phyloP scores from a whole-genome alignment of 2,329 filamentous ascomycete genomes.

The Lithohypha guttulata region DNA sequence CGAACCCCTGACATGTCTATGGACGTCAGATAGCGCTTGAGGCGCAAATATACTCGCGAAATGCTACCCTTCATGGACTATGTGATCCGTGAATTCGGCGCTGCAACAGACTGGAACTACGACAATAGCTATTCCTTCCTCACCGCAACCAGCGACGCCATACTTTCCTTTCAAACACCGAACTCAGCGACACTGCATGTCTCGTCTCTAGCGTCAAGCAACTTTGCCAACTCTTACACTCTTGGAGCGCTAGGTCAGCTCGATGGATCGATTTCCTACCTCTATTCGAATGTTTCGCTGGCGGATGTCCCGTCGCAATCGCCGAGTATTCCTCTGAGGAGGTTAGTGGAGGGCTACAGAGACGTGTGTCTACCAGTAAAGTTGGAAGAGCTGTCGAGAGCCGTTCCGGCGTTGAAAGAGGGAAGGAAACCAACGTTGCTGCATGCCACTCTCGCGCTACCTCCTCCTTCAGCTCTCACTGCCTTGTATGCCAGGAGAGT shows the following conservation, averaged over 20 bases:
- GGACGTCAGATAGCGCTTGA: slow-evolving; percentile 14
- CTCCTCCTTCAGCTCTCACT: slow-evolving; percentile 72
- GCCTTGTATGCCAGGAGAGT: slow-evolving; percentile 72
- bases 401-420: slow-evolving; percentile 54
- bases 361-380: slow-evolving; percentile 17
- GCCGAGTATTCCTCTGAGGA: slow-evolving; percentile 61
- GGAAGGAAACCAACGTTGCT: slow-evolving; percentile 32
- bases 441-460: slow-evolving; percentile 36
- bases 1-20: too few species aligned
- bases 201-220: slow-evolving; percentile 80
- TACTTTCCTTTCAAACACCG: slow-evolving; percentile 82
- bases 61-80: slow-evolving; percentile 99
- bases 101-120: slow-evolving; percentile 75
- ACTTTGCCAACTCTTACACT: slow-evolving; percentile 90
- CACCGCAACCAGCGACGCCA: slow-evolving; percentile 70
- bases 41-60: slow-evolving; percentile 21
- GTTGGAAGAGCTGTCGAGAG: slow-evolving; percentile 35
- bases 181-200: slow-evolving; percentile 74
- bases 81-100: slow-evolving; percentile 81
- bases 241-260: slow-evolving; percentile 82
- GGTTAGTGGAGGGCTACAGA: slow-evolving; percentile 71
- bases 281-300: slow-evolving; percentile 81
- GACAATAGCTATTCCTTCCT: slow-evolving; percentile 87
- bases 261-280: slow-evolving; percentile 92
- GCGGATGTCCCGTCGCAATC: slow-evolving; percentile 56